These are phyloP conservation scores for Physocladia obscura DNA, from an alignment of 192 early-diverging fungal genomes.

Conservation along the genomic window DNA sequence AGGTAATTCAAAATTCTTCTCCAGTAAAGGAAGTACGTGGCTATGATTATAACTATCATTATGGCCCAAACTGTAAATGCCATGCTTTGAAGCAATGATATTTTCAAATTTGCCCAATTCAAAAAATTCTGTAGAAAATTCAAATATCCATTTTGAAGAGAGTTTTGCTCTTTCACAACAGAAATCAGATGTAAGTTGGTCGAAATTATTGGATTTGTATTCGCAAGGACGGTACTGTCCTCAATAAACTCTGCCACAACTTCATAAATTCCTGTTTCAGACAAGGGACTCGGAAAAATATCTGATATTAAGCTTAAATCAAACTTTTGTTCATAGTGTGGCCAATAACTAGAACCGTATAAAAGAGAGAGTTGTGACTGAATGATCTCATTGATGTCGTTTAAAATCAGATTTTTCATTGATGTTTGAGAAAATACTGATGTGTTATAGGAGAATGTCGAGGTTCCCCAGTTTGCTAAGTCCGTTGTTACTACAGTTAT, in stretches of 20 bases:
- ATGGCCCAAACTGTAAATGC: conserved; percentile 6
- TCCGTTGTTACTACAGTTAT: neutral
- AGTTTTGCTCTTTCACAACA: neutral
- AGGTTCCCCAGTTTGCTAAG: neutral
- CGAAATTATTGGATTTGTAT: conserved; percentile 1
- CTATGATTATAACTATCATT: conserved; percentile 4
- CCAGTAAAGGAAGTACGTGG: conserved; percentile 29
- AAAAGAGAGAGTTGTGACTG: conserved; percentile 5
- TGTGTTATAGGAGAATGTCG: neutral
- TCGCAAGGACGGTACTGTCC: neutral
- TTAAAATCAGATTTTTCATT: neutral
- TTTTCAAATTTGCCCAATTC: neutral
- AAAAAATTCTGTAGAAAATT: conserved; percentile 1
- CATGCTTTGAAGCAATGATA: neutral
- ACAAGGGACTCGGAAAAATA: neutral
- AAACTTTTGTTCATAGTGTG: conserved; percentile 3
- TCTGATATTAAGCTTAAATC: neutral
- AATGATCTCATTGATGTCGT: conserved; percentile 1
- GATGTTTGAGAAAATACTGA: neutral
- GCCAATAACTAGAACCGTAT: conserved; percentile 14
- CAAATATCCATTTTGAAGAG: neutral
- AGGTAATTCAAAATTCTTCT: conserved; percentile 25
- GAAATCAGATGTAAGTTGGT: neutral
- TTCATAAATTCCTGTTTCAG: neutral
- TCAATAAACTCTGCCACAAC: conserved; percentile 13